Evolutionary conservation across 1,284 basidiomycete species (phyloP).

Genomic region (Puccinia triticina): DNA sequence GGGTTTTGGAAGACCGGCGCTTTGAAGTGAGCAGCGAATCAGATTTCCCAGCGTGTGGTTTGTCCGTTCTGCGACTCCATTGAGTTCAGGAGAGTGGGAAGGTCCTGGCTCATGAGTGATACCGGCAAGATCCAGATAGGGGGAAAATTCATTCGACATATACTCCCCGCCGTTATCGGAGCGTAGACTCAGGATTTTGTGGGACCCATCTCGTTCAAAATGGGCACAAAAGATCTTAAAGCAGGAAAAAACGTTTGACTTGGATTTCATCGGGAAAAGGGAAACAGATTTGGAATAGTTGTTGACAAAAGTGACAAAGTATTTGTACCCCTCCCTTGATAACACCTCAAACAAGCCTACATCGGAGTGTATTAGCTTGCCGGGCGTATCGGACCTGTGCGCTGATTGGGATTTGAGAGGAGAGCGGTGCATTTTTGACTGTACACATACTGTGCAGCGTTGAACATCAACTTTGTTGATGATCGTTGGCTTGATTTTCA

Average conservation of each 20-base stretch:
- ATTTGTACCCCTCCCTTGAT: background rate
- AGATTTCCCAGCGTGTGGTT: background rate
- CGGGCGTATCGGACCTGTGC: background rate
- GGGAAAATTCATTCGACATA: background rate
- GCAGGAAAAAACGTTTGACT: constrained; percentile 27
- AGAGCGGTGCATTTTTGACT: background rate
- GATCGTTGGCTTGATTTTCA: background rate
- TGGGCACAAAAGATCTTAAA: constrained; percentile 60
- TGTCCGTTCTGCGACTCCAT: background rate
- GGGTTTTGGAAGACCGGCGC: background rate
- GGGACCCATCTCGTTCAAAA: constrained; percentile 54
- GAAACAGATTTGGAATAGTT: background rate
- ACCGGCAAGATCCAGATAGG: background rate
- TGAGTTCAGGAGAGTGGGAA: constrained; percentile 11
- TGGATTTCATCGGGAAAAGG: background rate
- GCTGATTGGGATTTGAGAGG: background rate
- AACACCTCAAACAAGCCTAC: background rate
- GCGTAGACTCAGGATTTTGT: constrained; percentile 6
- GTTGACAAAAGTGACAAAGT: background rate
- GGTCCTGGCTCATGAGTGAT: constrained; percentile 2
- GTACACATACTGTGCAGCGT: background rate
- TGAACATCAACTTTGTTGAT: background rate
- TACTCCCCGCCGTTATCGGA: constrained; percentile 3
- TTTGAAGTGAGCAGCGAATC: background rate
- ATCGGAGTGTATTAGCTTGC: constrained; percentile 7